Evolutionary conservation across 441 rosid genomes (phyloP).

Genomic region (Capsella rubella): DNA sequence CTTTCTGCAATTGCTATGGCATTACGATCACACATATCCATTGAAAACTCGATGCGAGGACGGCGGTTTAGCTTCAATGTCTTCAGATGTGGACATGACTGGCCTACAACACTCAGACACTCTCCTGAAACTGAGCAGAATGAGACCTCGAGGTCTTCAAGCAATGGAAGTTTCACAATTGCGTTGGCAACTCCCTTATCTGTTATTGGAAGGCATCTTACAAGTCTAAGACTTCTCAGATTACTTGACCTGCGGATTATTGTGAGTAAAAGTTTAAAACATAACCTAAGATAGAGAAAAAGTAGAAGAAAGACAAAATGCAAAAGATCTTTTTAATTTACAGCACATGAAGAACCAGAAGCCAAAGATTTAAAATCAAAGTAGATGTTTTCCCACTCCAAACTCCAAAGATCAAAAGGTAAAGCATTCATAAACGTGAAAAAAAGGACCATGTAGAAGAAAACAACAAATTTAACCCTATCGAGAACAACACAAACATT

Average conservation of each 20-base stretch:
- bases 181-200: constrained; percentile 50
- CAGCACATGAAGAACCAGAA: constrained; percentile 7
- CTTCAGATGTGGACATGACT: constrained; percentile 56
- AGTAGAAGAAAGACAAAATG: not conserved
- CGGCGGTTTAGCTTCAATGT: constrained; percentile 53
- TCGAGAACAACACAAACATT: not conserved
- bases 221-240: constrained; percentile 55
- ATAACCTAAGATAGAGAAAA: not conserved
- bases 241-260: constrained; percentile 47
- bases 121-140: constrained; percentile 43
- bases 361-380: not conserved
- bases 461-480: not conserved
- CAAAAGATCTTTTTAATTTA: not conserved
- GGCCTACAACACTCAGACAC: constrained; percentile 49
- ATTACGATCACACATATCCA: constrained; percentile 42
- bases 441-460: not conserved
- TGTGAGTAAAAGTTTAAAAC: not conserved
- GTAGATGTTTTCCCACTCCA: not conserved
- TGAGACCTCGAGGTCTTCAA: constrained; percentile 63
- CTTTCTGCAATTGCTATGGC: constrained; percentile 61
- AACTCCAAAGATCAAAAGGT: not conserved
- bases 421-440: not conserved
- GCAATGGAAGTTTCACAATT: constrained; percentile 51
- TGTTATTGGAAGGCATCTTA: constrained; percentile 42
- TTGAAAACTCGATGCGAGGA: constrained; percentile 22